Evolutionary conservation across 177 flowering plant genomes (phyloP).

Genomic region (Vitis hybrid): DNA sequence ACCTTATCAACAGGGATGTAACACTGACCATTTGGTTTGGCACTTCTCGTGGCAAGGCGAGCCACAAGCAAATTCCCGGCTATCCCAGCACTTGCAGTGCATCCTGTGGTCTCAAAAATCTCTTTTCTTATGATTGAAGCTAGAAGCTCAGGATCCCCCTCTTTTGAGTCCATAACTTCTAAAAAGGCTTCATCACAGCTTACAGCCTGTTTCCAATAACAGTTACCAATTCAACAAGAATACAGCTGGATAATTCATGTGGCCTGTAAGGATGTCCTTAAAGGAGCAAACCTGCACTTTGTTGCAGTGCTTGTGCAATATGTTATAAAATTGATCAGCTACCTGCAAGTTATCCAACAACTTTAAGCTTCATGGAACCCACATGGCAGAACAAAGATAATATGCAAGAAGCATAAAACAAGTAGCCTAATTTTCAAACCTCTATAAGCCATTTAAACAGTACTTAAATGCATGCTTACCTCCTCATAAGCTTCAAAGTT

Average conservation of each 20-base stretch:
- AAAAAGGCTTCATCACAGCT: conserved; percentile 99
- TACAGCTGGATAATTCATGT: background rate
- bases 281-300: conserved; percentile 74
- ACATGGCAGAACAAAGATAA: background rate
- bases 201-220: conserved; percentile 60
- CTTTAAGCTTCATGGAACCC: conserved; percentile 2
- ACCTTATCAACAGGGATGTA: conserved; percentile 72
- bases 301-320: conserved; percentile 84
- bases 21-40: conserved; percentile 92
- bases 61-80: conserved; percentile 87
- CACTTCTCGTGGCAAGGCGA: conserved; percentile 88
- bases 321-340: conserved; percentile 86
- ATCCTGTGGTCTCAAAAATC: conserved; percentile 74
- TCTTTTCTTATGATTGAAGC: conserved; percentile 76
- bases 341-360: conserved; percentile 50
- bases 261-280: background rate
- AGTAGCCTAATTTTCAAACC: background rate
- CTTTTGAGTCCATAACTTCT: conserved; percentile 59
- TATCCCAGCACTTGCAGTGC: conserved; percentile 95
- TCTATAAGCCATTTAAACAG: too few relatives aligned
- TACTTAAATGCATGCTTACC: conserved; percentile 37
- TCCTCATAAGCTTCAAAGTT: conserved; percentile 87
- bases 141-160: conserved; percentile 56
- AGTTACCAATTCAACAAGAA: conserved; percentile 4
- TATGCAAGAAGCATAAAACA: conserved; percentile 2